These are phyloP conservation scores for Russula brevipes DNA, from an alignment of 768 basidiomycete species.

Conservation along the genomic window DNA sequence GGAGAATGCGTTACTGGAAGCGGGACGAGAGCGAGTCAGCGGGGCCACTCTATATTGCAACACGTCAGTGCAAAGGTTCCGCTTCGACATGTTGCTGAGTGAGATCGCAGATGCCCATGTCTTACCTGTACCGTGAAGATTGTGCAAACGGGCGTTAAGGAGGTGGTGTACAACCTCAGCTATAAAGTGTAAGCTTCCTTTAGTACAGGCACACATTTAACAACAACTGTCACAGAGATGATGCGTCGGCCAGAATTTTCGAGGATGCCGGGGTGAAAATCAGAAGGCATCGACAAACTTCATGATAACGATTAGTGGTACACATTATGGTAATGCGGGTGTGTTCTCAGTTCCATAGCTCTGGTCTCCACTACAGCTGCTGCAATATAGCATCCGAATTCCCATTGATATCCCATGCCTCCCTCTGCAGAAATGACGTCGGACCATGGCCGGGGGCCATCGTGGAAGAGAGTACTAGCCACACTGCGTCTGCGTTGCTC, in stretches of 20 bases:
- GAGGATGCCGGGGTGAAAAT: conserved; percentile 78
- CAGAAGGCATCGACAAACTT: conserved; percentile 57
- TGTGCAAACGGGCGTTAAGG: conserved; percentile 87
- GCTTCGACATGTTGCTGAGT: conserved; percentile 10
- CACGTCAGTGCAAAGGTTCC: conserved; percentile 55
- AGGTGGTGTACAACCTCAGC: conserved; percentile 89
- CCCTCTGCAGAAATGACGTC: conserved; percentile 47
- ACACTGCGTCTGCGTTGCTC: conserved; percentile 76
- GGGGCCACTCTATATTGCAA: conserved; percentile 95
- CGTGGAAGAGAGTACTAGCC: conserved; percentile 67
- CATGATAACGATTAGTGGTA: background rate
- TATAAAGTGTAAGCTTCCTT: conserved; percentile 78
- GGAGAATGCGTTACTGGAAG: conserved; percentile 94
- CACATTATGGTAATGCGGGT: background rate
- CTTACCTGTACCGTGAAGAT: conserved; percentile 96
- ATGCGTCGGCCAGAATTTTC: conserved; percentile 73
- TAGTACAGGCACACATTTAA: background rate
- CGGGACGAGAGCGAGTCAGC: conserved; percentile 84
- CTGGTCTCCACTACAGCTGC: conserved; percentile 4
- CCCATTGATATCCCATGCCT: conserved; percentile 57
- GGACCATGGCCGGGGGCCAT: conserved; percentile 38
- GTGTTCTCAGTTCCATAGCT: background rate
- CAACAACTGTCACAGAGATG: conserved; percentile 51
- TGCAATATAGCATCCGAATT: conserved; percentile 33
- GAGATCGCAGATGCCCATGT: conserved; percentile 78